Evolutionary conservation across 805 yeast genomes (phyloP), one percentile per base, ranked within the genome.

Genomic region (Clavispora fructus): DNA sequence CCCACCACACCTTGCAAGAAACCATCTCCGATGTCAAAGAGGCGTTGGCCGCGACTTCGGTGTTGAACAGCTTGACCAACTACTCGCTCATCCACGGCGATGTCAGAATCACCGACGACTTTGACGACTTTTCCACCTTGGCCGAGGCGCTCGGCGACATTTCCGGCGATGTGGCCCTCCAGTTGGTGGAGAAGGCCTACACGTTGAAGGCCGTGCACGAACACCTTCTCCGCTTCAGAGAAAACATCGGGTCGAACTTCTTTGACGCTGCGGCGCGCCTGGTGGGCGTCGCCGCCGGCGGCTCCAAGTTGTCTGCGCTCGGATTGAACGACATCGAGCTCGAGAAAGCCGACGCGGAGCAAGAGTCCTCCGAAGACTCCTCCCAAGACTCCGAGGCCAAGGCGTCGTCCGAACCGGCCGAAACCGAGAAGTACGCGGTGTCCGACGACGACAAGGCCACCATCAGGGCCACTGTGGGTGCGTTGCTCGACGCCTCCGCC

Each of bases 161-260:
- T 4, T 47, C 60, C 9, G 57, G 57, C 14, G 58, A 58, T 19
- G 55, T 79, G n/a, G 52, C 60, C 1, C 60, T 87, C 41, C 64
- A 61, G 14, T 61, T 87, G 50, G 72, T 65, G 33, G 78, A 78
- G 46, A 75, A 73, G 44, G 70, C 83, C 1, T 87, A 87, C 69
- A 81, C 75, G 48, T 82, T 79, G 60, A 71, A 75, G 38, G 68
- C 75, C 28, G 82, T 86, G 27, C 69, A 80, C 49, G 78, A 76
- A 26, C 96, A 89, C 62, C 61, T 88, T 37, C 61, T 68, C 42
- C 78, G 78, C 48, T 76, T 82, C 41, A 79, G 95, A 61, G 89
- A 83, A 45, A 67, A 72, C 41, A 71, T 78, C 37, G 83, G 80
- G 4, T 68, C 83, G 52, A 76, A 75, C 46, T 65, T 68, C 39